phyloP scores from a whole-genome alignment of 352 stramenopile species.

The Pythium sp. region DNA sequence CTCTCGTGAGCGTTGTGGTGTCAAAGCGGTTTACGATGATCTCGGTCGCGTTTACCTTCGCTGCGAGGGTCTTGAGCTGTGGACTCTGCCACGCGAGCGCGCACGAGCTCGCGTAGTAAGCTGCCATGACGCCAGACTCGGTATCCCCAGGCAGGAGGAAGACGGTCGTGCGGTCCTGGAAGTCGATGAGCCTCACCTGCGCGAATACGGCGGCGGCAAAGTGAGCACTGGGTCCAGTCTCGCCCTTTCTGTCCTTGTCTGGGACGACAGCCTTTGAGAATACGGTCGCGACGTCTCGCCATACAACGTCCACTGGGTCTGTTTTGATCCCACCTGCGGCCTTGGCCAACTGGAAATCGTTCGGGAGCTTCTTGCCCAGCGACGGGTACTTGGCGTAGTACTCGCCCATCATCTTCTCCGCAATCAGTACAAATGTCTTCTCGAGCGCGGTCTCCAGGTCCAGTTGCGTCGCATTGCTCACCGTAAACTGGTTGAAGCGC shows the following conservation, averaged over 20 bases:
- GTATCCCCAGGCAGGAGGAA: conserved; percentile 1
- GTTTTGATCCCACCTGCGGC: not conserved
- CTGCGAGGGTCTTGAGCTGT: not conserved
- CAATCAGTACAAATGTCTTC: not conserved
- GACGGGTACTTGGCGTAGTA: not conserved
- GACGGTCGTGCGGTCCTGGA: not conserved
- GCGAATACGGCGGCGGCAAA: conserved; percentile 1
- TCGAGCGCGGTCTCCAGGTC: not conserved
- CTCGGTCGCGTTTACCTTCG: conserved; percentile 2
- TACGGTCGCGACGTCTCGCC: not conserved
- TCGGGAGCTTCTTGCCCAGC: conserved; percentile 1
- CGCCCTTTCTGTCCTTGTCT: not conserved
- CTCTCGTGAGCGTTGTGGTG: not conserved
- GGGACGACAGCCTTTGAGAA: not conserved
- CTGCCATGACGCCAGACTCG: not conserved
- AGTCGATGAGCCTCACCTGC: conserved; percentile 2
- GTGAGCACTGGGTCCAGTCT: not conserved
- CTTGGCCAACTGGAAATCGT: conserved; percentile 5
- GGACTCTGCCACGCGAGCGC: not conserved
- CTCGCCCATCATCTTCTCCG: not conserved
- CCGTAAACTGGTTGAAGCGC: not conserved
- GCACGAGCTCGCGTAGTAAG: not conserved
- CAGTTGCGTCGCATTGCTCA: not conserved
- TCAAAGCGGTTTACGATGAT: not conserved
- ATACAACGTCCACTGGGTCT: not conserved